These are phyloP conservation scores for Coprinopsis strossmayeri DNA, from an alignment of 768 basidiomycete genomes.

Conservation along the genomic window DNA sequence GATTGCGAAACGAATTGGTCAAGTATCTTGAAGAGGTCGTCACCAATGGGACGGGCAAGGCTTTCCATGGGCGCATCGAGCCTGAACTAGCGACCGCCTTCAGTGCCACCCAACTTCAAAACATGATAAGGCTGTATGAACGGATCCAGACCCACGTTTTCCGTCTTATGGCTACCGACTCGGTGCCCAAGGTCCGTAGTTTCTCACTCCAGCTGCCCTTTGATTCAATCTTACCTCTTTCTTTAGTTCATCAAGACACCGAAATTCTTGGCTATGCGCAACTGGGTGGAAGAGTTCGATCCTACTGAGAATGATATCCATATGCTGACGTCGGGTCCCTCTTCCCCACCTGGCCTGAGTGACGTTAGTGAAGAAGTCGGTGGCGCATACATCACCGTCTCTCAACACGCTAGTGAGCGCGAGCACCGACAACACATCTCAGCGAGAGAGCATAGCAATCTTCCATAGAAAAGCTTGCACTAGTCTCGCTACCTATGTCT, in stretches of 20 bases:
- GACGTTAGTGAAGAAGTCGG: constrained; percentile 65
- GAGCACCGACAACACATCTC: constrained; percentile 40
- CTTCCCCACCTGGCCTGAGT: constrained; percentile 64
- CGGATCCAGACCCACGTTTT: constrained; percentile 97
- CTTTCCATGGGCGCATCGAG: constrained; percentile 76
- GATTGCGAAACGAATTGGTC: constrained; percentile 88
- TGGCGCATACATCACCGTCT: constrained; percentile 82
- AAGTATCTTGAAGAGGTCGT: constrained; percentile 91
- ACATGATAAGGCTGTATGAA: constrained; percentile 89
- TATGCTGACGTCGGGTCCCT: constrained; percentile 45
- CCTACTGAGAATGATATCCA: constrained; percentile 55
- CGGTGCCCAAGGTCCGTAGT: constrained; percentile 81
- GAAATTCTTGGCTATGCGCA: constrained; percentile 71
- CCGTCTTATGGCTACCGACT: constrained; percentile 96
- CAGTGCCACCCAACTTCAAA: constrained; percentile 94
- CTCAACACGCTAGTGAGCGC: constrained; percentile 72
- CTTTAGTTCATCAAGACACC: constrained; percentile 82
- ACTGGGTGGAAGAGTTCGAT: constrained; percentile 74
- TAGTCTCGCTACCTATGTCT: background rate
- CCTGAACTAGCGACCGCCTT: constrained; percentile 74
- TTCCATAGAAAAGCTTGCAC: constrained; percentile 19
- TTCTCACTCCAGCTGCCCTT: background rate
- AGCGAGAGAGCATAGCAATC: constrained; percentile 17
- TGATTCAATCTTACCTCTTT: constrained; percentile 7
- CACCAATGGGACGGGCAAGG: constrained; percentile 65